Evolutionary conservation across 2,329 filamentous ascomycete species (phyloP).

Genomic region (Pseudogymnoascus sp.): DNA sequence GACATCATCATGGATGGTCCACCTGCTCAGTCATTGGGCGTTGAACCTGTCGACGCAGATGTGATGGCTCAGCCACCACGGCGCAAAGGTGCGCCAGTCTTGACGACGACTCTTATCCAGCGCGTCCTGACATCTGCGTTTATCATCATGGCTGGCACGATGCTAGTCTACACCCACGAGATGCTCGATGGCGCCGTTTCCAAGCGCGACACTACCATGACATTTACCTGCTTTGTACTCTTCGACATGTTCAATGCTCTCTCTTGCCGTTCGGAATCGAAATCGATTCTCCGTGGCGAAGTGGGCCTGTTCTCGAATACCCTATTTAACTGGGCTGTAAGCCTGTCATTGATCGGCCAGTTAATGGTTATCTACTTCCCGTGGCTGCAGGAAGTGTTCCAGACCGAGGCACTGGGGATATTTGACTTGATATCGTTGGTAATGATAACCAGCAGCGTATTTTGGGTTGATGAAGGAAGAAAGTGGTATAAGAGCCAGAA

Average conservation of each 20-base stretch:
- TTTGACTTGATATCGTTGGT: constrained; percentile 68
- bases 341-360: constrained; percentile 77
- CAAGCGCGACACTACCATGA: constrained; percentile 96
- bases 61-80: constrained; percentile 90
- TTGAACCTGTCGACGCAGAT: constrained; percentile 87
- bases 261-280: constrained; percentile 82
- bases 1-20: constrained; percentile 99
- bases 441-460: constrained; percentile 76
- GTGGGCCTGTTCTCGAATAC: constrained; percentile 76
- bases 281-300: constrained; percentile 82
- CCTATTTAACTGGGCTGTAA: constrained; percentile 94
- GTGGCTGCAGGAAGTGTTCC: constrained; percentile 87
- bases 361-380: constrained; percentile 90
- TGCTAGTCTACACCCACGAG: constrained; percentile 84
- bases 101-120: constrained; percentile 74
- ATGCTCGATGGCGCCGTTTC: constrained; percentile 83
- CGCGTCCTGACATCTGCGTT: constrained; percentile 80
- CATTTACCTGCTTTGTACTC: constrained; percentile 95
- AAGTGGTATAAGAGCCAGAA: constrained; percentile 65
- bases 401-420: constrained; percentile 77
- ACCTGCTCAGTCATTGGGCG: constrained; percentile 90
- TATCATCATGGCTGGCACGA: constrained; percentile 88
- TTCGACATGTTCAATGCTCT: constrained; percentile 99
- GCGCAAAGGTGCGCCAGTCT: constrained; percentile 76
- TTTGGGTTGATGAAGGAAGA: constrained; percentile 87